Conservation (phyloP, 441 rosid genomes). For the Theobroma grandiflorum region DNA sequence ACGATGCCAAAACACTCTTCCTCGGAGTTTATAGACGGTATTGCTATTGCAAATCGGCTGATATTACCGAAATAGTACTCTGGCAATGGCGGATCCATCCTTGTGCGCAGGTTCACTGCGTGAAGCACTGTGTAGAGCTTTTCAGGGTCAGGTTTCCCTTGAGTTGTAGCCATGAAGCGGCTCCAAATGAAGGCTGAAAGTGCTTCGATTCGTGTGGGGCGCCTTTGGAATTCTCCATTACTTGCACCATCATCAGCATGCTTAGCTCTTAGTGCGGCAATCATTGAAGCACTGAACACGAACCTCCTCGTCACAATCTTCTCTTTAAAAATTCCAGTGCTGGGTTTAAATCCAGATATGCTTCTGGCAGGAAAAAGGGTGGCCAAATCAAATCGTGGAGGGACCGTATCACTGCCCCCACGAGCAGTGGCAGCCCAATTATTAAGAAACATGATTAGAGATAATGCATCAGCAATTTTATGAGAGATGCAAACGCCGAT, state of each 20-base stretch:
- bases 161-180: conserved; percentile 18
- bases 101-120: conserved; percentile 40
- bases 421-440: conserved; percentile 40
- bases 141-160: background rate
- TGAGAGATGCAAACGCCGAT: conserved; percentile 46
- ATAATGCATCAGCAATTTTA: conserved; percentile 45
- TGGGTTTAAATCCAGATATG: background rate
- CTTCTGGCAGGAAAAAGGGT: background rate
- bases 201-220: conserved; percentile 38
- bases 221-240: background rate
- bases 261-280: too few relatives aligned
- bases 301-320: background rate
- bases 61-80: conserved; percentile 40
- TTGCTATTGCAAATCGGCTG: conserved; percentile 28
- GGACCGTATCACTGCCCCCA: background rate
- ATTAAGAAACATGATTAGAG: conserved; percentile 36
- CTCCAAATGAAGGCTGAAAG: conserved; percentile 38
- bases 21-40: background rate
- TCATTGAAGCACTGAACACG: background rate
- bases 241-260: background rate
- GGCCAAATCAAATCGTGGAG: conserved; percentile 1
- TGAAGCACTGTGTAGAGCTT: conserved; percentile 26
- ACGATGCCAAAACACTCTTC: conserved; percentile 18
- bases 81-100: conserved; percentile 37
- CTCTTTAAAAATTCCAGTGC: background rate